Evolutionary conservation across 1,284 basidiomycete genomes (phyloP), one percentile per base, ranked within the genome.

Genomic region (Grifola frondosa): DNA sequence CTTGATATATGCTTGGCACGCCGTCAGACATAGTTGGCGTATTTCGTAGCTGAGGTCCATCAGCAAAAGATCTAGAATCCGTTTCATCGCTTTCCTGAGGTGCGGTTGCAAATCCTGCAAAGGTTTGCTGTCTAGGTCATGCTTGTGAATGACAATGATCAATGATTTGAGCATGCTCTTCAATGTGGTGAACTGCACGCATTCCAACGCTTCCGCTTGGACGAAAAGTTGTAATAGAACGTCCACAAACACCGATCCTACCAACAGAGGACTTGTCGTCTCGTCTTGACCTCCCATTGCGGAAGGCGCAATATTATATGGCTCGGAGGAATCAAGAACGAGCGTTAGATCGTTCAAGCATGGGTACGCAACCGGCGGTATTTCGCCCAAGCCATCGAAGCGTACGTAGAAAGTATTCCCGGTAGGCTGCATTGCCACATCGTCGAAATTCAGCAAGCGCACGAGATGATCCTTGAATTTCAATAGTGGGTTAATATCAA

Each of bases 101-200:
- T 65, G 49, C 19, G 65, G 67, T 40, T 81, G 79, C 22, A 82
- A 66, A 54, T 78, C 74, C 42, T 63, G 69, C 39, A 86, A 65
- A 15, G 71, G 61, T 22, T 56, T 64, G 42, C 71, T 75, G 34
- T 80, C 77, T 42, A 87, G 76, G 55, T 87, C 79, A 48, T 85
- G 80, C 61, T 87, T 87, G 64, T 80, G 79, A 20, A 85, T 70
- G 47, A 79, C 68, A 25, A 85, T 75, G 44, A 80, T 70, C n/a
- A 85, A 51, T 0, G 73, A 67, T 61, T 86, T 83, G 36, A 87
- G 62, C 33, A 84, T 55, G 40, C 69, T 73, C 59, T 84, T 85
- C 48, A 76, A 56, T 3, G 73, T 74, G 36, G 78, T 54, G 30
- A 74, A 68, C 0, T 82, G 80, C 10, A 84, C 57, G 10, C 65